Evolutionary conservation across 139 green algal genomes (phyloP), one percentile per base, ranked within the genome.

Genomic region (Picochlorum sp.): DNA sequence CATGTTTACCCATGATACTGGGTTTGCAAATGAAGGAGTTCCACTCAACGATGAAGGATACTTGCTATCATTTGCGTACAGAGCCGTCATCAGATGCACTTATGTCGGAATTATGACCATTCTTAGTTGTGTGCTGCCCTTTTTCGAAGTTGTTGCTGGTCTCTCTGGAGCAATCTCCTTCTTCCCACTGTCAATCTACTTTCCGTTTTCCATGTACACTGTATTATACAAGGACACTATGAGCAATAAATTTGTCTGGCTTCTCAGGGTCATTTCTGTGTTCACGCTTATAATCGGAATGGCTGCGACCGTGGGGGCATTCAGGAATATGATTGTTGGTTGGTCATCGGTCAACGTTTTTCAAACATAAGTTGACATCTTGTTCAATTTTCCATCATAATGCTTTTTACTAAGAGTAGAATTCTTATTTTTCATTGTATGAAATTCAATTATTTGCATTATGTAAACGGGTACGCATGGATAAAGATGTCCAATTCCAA

Each of bases 181-280:
- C 45, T 72, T 62, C 7, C 68, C 62, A 50, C 59, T 68, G 28
- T 60, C 68, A n/a, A 50, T 72, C 29, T 55, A 68, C 18, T 57
- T 75, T 33, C 68, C 68, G 1, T 52, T 57, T 35, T 13, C 28
- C 3, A 22, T 31, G 10, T 51, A 61, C 22, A 51, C 24, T 1
- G 37, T 9, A 12, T 12, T 54, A 6, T 51, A 55, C 47, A 18
- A 41, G 40, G 10, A 33, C 14, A 14, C 28, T 20, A 12, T 51
- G 40, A 26, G 31, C 3, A 65, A 65, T 33, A 41, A 65, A 16
- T 47, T 47, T 47, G 39, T 26, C 12, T 26, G 20, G 20, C 39
- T 47, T 47, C 39, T 47, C 39, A 47, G 22, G 22, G 1, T 47
- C 14, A 47, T 47, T 47, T 47, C 18, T 16, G 2, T 47, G 22